These are phyloP conservation scores for Corymbia calophylla DNA, from an alignment of 441 rosid species.

Conservation along the genomic window DNA sequence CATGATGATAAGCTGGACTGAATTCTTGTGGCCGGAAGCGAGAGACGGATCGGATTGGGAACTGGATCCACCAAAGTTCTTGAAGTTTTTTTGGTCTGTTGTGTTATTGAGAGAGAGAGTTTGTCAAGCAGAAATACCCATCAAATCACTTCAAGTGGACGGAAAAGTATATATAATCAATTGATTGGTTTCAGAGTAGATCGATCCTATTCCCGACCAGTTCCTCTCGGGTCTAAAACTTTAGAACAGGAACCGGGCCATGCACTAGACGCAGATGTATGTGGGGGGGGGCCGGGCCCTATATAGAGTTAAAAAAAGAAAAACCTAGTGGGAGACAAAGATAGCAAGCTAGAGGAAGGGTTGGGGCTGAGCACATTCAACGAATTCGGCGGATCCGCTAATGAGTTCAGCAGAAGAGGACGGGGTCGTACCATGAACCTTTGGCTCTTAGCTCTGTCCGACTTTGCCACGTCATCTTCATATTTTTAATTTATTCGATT, in stretches of 20 bases:
- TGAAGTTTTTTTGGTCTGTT: not conserved
- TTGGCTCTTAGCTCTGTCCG: too few relatives aligned
- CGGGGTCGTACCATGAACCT: not conserved
- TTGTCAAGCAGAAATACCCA: not conserved
- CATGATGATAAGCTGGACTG: not conserved
- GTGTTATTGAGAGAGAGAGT: not conserved
- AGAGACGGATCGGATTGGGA: not conserved
- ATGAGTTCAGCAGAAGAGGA: not conserved
- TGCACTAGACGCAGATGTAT: not conserved
- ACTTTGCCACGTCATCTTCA: fast-evolving
- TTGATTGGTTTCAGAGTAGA: not conserved
- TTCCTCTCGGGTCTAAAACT: not conserved
- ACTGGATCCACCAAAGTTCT: not conserved
- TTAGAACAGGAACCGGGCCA: not conserved
- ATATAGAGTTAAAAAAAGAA: not conserved
- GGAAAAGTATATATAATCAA: not conserved
- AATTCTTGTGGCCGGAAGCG: not conserved
- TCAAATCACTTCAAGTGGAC: not conserved
- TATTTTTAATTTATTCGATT: too few relatives aligned
- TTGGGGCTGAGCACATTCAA: not conserved
- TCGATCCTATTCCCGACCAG: not conserved
- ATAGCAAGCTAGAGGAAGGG: not conserved
- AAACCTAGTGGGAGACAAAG: not conserved
- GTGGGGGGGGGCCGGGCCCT: fast-evolving
- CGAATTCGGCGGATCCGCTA: fast-evolving